Evolutionary conservation across 2,329 filamentous ascomycete species (phyloP).

Genomic region (Penicillium sp.): DNA sequence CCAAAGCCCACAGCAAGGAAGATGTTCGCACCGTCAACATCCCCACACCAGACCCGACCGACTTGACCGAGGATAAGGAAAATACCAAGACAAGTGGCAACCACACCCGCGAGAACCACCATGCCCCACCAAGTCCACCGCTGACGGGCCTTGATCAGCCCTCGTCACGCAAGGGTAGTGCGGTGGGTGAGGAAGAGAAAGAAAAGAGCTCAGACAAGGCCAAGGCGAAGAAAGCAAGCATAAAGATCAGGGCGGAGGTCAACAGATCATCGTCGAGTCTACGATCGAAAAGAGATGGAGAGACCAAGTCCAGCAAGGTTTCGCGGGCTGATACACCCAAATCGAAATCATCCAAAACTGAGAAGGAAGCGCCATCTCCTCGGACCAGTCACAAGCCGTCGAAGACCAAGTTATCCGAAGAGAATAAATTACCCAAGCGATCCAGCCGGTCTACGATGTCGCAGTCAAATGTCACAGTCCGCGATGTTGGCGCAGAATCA

Average conservation of each 20-base stretch:
- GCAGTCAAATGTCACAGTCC: conserved; percentile 32
- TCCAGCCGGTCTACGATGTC: conserved; percentile 32
- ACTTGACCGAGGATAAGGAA: conserved; percentile 51
- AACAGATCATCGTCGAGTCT: conserved; percentile 42
- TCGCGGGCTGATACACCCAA: conserved; percentile 38
- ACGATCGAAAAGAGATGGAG: conserved; percentile 37
- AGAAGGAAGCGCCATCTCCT: conserved; percentile 33
- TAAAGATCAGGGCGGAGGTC: conserved; percentile 35
- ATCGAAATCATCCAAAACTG: conserved; percentile 31
- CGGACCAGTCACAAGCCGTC: conserved; percentile 35
- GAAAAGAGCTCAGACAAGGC: conserved; percentile 33
- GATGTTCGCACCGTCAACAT: conserved; percentile 54
- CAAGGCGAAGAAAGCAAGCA: conserved; percentile 33
- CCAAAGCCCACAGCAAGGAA: conserved; percentile 89
- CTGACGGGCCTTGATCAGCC: conserved; percentile 43
- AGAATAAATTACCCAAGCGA: conserved; percentile 31
- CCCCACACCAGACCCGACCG: conserved; percentile 67
- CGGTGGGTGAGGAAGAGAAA: conserved; percentile 27
- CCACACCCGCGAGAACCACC: conserved; percentile 26
- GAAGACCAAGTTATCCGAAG: conserved; percentile 31
- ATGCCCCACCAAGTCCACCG: conserved; percentile 46
- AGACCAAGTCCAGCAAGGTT: conserved; percentile 34
- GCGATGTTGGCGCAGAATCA: conserved; percentile 33
- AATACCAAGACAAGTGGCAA: conserved; percentile 34
- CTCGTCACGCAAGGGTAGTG: conserved; percentile 34